Base-by-base conservation (phyloP, 805 yeast genomes). In the Myxozyma neotropica region DNA sequence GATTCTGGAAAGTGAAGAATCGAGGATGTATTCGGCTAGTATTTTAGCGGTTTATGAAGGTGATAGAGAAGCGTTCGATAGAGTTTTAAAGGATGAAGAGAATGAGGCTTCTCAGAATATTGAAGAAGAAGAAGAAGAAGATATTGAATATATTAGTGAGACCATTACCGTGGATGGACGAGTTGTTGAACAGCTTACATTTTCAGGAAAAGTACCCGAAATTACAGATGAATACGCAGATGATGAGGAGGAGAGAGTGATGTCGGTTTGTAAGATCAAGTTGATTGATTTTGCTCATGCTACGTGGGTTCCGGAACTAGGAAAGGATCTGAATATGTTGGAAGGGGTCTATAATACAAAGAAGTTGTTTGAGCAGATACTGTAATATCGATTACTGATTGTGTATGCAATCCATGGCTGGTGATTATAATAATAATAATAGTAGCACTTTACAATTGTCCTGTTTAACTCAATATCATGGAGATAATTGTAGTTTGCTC, bases 251-350 rank as follows among this genome's bases (percentile, higher is more conserved):
- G 69, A 65, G 6, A 64, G 57, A 8, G 67, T 55, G 26, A 65
- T 46, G 19, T 76, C 80, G 0, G 70, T 89, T 50, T 86, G 92
- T 61, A 74, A 82, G 4, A 74, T 90, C 53, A 80, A 83, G 39
- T 68, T 92, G 50, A 90, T 94, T 5, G 99, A 94, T 73, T 91
- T 94, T 77, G 97, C 97, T 0, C 98, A 94, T 71, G 82, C 97
- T 0, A 81, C 76, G 61, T 74, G 81, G 59, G 78, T 80, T 0
- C 84, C 85, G 0, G 88, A 87, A 0, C 58, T 79, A 58, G 90
- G 91, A 0, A 81, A 81, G 19, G 97, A 91, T 72, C 88, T 83
- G 47, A 87, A 88, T 69, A 74, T 86, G 1, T 71, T 90, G 1
- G 75, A 73, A 13, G 98, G 97, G 0, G 75, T 92, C 13, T 24